phyloP scores from a whole-genome alignment of 2,329 filamentous ascomycete species.

The Xylariaceae sp. region DNA sequence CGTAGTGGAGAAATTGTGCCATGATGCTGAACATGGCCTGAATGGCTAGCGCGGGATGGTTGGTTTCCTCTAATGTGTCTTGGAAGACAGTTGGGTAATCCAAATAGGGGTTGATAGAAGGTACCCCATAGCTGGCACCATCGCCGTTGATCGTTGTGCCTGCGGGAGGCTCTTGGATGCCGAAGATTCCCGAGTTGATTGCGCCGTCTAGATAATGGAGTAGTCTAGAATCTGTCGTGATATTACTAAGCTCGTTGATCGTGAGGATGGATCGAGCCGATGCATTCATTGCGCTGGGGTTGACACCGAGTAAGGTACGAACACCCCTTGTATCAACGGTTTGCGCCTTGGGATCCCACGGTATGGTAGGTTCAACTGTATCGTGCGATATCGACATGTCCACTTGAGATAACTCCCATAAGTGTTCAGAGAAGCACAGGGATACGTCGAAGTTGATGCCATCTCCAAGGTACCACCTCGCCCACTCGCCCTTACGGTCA shows the following conservation, averaged over 20 bases:
- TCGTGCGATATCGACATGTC: slow-evolving; percentile 22
- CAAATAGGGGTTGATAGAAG: slow-evolving; percentile 22
- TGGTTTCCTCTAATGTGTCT: slow-evolving; percentile 20
- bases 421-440: slow-evolving; percentile 12
- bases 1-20: slow-evolving; percentile 22
- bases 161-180: neutral
- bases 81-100: slow-evolving; percentile 25
- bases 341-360: slow-evolving; percentile 13
- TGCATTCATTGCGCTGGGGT: neutral
- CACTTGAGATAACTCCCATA: slow-evolving; percentile 26
- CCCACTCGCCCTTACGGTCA: slow-evolving; percentile 11
- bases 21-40: slow-evolving; percentile 22
- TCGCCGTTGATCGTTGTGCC: slow-evolving; percentile 19
- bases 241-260: slow-evolving; percentile 13
- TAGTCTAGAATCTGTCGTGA: slow-evolving; percentile 22
- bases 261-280: slow-evolving; percentile 17
- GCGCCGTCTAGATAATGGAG: slow-evolving; percentile 22
- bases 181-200: slow-evolving; percentile 11
- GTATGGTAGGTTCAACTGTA: slow-evolving; percentile 13
- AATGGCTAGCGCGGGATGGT: slow-evolving; percentile 22
- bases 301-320: slow-evolving; percentile 20
- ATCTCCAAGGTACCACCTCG: slow-evolving; percentile 8
- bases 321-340: slow-evolving; percentile 16
- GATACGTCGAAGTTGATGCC: slow-evolving; percentile 8
- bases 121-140: slow-evolving; percentile 15